Conservation (phyloP, 2,329 filamentous ascomycete genomes). For the Coniochaeta prunicola region DNA sequence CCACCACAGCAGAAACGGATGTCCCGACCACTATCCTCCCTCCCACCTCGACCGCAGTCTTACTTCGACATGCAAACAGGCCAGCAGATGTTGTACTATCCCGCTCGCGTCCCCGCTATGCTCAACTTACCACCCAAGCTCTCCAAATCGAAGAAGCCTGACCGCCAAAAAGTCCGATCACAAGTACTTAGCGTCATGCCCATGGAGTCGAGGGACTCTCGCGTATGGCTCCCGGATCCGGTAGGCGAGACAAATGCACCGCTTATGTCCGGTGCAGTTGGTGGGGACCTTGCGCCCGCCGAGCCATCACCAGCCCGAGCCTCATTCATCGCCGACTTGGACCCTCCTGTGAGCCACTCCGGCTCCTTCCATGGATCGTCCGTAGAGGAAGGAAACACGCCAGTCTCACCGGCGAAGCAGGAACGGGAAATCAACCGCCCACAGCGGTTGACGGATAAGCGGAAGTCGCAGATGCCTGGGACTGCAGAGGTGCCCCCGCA, state of each 20-base stretch:
- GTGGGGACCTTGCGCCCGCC: not conserved
- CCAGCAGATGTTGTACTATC: conserved; percentile 88
- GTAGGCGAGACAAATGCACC: conserved; percentile 20
- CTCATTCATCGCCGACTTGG: not conserved
- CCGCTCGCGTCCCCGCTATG: conserved; percentile 88
- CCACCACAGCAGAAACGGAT: conserved; percentile 13
- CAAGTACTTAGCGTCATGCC: conserved; percentile 62
- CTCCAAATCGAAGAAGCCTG: conserved; percentile 57
- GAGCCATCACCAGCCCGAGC: not conserved
- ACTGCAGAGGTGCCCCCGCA: conserved; percentile 66
- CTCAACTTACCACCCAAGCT: conserved; percentile 85
- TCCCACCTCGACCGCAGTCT: conserved; percentile 39
- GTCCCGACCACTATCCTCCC: conserved; percentile 10
- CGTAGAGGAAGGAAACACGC: not conserved
- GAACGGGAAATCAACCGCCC: conserved; percentile 19
- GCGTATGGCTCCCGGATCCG: conserved; percentile 41
- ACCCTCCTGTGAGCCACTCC: not conserved
- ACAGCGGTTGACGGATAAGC: conserved; percentile 23
- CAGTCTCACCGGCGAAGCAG: not conserved
- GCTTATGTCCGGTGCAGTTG: not conserved
- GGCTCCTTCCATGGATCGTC: not conserved
- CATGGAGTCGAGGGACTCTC: conserved; percentile 24
- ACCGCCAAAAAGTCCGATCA: conserved; percentile 64
- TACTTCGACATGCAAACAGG: conserved; percentile 59
- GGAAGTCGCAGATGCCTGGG: conserved; percentile 28